These are phyloP conservation scores for Hericium alpestre DNA, from an alignment of 768 basidiomycete genomes.

Conservation along the genomic window DNA sequence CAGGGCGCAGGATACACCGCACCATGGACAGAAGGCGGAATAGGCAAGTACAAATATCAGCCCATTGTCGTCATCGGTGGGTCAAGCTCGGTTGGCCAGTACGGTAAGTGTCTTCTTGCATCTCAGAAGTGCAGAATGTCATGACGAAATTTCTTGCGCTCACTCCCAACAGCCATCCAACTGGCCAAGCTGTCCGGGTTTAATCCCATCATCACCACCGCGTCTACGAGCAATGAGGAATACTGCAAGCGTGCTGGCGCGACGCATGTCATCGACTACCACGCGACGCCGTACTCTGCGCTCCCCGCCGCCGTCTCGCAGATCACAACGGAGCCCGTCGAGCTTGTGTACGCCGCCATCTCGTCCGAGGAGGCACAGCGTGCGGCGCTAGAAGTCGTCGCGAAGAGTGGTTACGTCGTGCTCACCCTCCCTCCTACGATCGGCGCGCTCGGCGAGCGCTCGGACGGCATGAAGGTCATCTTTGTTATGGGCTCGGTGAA, in stretches of 20 bases:
- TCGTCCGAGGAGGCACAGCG: conserved; percentile 5
- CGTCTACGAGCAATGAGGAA: conserved; percentile 5
- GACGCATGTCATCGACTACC: conserved; percentile 11
- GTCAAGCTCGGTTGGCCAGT: conserved; percentile 13
- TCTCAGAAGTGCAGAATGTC: not conserved
- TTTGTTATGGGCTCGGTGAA: conserved; percentile 3
- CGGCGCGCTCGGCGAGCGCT: conserved; percentile 5
- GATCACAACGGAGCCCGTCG: conserved; percentile 9
- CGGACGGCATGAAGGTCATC: conserved; percentile 8
- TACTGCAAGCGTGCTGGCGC: conserved; percentile 8
- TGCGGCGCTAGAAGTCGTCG: conserved; percentile 8
- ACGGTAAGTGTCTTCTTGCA: not conserved
- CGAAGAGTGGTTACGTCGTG: conserved; percentile 10
- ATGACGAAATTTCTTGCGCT: not conserved
- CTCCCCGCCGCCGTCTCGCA: conserved; percentile 4
- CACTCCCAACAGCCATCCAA: conserved; percentile 2
- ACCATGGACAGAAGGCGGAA: conserved; percentile 6
- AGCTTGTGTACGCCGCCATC: conserved; percentile 12
- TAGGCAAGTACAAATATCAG: conserved; percentile 2
- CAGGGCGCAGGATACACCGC: conserved; percentile 1
- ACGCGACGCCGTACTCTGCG: not conserved
- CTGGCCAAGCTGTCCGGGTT: conserved; percentile 7
- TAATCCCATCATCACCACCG: conserved; percentile 9
- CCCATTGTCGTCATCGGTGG: conserved; percentile 12
- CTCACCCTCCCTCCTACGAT: conserved; percentile 6